Evolutionary conservation across 2,329 filamentous ascomycete genomes (phyloP).

Genomic region (Leptoxyphium fumago): DNA sequence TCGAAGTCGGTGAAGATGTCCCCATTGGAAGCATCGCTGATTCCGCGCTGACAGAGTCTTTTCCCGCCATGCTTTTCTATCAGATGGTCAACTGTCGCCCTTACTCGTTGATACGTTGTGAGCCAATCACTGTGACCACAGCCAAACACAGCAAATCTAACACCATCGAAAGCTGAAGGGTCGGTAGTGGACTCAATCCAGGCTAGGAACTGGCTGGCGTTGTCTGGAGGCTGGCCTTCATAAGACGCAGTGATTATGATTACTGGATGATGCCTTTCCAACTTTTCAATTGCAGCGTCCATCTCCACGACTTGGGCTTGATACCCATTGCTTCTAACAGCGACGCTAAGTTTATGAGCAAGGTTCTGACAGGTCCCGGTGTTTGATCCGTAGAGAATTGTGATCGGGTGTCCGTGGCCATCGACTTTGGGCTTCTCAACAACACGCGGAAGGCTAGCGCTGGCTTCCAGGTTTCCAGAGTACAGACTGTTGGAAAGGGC

Average conservation of each 20-base stretch:
- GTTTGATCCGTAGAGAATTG: constrained; percentile 26
- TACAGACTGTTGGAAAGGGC: no score
- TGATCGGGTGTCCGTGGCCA: no score
- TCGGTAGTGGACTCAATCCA: constrained; percentile 17
- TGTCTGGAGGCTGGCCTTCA: constrained; percentile 29
- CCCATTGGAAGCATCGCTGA: constrained; percentile 23
- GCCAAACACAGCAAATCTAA: constrained; percentile 27
- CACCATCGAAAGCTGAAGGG: constrained; percentile 18
- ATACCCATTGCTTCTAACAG: constrained; percentile 24
- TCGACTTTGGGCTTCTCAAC: no score
- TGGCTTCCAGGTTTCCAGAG: no score
- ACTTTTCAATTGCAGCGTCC: constrained; percentile 13
- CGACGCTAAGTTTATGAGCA: constrained; percentile 22
- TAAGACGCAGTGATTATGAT: constrained; percentile 28
- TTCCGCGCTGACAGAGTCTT: constrained; percentile 20
- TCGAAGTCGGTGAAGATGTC: constrained; percentile 27
- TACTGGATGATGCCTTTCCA: constrained; percentile 21
- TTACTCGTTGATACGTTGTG: constrained; percentile 26
- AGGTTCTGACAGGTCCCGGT: constrained; percentile 28
- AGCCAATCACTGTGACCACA: no score
- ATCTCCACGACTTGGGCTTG: constrained; percentile 19
- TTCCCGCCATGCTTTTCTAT: constrained; percentile 18
- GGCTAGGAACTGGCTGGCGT: constrained; percentile 27
- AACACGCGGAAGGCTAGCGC: no score
- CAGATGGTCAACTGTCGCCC: constrained; percentile 20